Percentiles rank a stretch among this genome's conserved stretches.
Conservation (phyloP, 768 basidiomycete genomes). For the Dacryopinax spathularia region DNA sequence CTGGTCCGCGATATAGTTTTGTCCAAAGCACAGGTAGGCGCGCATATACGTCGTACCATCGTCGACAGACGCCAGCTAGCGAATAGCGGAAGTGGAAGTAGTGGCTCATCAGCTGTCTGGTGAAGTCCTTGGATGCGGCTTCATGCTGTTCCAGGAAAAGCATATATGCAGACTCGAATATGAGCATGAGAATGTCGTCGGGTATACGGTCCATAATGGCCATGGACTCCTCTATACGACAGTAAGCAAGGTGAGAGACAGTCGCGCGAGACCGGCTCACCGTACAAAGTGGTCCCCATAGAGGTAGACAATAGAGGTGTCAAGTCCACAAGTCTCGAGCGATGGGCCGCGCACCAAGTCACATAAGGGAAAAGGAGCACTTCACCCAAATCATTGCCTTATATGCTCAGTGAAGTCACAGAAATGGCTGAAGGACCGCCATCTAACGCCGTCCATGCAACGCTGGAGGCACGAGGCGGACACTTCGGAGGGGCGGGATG, state of each 20-base stretch:
- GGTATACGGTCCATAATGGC: neutral
- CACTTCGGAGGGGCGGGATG: neutral
- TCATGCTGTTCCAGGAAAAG: neutral
- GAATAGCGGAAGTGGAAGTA: neutral
- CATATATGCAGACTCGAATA: neutral
- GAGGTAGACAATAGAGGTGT: too few species aligned
- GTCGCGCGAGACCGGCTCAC: too few species aligned
- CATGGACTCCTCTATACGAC: neutral
- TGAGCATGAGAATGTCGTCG: neutral
- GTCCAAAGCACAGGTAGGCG: neutral
- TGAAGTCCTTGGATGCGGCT: neutral
- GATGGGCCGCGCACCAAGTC: too few species aligned
- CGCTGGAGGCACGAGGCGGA: neutral
- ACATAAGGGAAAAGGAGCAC: neutral
- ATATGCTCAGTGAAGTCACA: neutral
- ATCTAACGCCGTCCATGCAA: neutral
- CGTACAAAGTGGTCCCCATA: too few species aligned
- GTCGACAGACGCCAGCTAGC: neutral
- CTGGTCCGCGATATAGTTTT: neutral
- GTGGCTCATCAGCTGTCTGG: neutral
- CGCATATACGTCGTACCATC: neutral
- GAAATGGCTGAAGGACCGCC: slow-evolving; percentile 1
- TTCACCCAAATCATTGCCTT: neutral
- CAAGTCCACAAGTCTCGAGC: too few species aligned
- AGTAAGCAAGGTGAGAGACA: neutral